phyloP scores from a whole-genome alignment of 2,329 filamentous ascomycete genomes.

The Sclerotinia nivalis region DNA sequence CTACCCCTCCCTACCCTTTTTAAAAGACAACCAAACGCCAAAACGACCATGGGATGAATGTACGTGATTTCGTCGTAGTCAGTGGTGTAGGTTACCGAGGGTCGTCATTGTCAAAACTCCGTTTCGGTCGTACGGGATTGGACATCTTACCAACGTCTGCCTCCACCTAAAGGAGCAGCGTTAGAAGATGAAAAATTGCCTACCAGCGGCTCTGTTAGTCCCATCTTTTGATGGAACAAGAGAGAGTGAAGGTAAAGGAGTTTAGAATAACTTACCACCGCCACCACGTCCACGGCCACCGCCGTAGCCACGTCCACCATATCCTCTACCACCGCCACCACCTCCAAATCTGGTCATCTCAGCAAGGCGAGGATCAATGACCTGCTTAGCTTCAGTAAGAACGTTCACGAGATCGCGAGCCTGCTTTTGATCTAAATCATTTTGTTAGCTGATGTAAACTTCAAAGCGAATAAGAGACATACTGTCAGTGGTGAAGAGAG shows the following conservation, averaged over 20 bases:
- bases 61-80: conserved; percentile 26
- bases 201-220: conserved; percentile 44
- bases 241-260: conserved; percentile 27
- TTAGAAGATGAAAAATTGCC: conserved; percentile 59
- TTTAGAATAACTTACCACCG: conserved; percentile 45
- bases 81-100: conserved; percentile 26
- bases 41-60: conserved; percentile 39
- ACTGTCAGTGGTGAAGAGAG: conserved; percentile 99
- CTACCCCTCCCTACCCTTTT: conserved; percentile 34
- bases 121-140: conserved; percentile 23
- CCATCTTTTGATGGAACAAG: conserved; percentile 42
- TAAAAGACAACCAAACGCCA: conserved; percentile 37
- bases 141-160: conserved; percentile 55
- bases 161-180: conserved; percentile 55
- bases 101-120: conserved; percentile 15
- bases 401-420: conserved; percentile 94
- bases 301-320: conserved; percentile 43
- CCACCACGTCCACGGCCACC: conserved; percentile 59
- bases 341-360: conserved; percentile 93
- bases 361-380: conserved; percentile 90
- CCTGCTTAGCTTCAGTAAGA: conserved; percentile 94
- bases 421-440: conserved; percentile 76
- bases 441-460: conserved; percentile 33
- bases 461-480: conserved; percentile 50
- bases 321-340: conserved; percentile 48